phyloP scores from a whole-genome alignment of 140 eudicot genomes.

The Erigeron philadelphicus region DNA sequence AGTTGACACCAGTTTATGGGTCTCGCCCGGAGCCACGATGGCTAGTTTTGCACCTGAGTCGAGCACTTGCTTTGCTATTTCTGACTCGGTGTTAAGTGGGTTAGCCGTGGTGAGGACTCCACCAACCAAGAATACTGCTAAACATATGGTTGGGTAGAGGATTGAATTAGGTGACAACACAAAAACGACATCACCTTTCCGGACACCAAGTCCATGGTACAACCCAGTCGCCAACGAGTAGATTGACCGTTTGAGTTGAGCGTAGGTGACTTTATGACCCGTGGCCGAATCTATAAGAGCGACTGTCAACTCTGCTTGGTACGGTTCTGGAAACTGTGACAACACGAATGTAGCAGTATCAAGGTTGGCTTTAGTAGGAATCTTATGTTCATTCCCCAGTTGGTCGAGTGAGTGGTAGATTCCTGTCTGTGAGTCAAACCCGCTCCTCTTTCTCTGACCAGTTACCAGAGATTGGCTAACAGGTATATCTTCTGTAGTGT shows the following conservation, averaged over 20 bases:
- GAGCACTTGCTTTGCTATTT: slow-evolving; percentile 56
- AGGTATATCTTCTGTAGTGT: slow-evolving; percentile 24
- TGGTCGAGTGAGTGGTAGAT: slow-evolving; percentile 56
- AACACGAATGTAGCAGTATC: slow-evolving; percentile 58
- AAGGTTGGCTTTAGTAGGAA: slow-evolving; percentile 45
- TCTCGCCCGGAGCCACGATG: slow-evolving; percentile 39
- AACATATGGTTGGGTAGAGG: slow-evolving; percentile 58
- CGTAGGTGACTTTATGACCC: slow-evolving; percentile 38
- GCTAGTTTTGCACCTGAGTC: slow-evolving; percentile 73
- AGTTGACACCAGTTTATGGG: slow-evolving; percentile 36
- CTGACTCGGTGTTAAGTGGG: slow-evolving; percentile 57
- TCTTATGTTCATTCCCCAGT: slow-evolving; percentile 34
- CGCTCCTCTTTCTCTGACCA: slow-evolving; percentile 29
- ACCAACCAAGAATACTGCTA: slow-evolving; percentile 55
- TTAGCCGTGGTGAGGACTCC: slow-evolving; percentile 71
- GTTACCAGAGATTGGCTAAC: background rate
- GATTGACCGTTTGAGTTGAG: slow-evolving; percentile 51
- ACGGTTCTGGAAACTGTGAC: slow-evolving; percentile 45
- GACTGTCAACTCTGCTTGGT: slow-evolving; percentile 38
- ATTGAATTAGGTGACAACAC: slow-evolving; percentile 62
- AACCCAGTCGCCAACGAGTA: slow-evolving; percentile 53
- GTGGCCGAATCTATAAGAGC: slow-evolving; percentile 64
- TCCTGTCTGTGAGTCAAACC: slow-evolving; percentile 54
- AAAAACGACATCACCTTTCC: slow-evolving; percentile 63
- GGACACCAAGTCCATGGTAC: slow-evolving; percentile 56